These are phyloP conservation scores for Marchantia paleacea DNA, from an alignment of 225 moss, liverwort and hornwort species.

Conservation along the genomic window DNA sequence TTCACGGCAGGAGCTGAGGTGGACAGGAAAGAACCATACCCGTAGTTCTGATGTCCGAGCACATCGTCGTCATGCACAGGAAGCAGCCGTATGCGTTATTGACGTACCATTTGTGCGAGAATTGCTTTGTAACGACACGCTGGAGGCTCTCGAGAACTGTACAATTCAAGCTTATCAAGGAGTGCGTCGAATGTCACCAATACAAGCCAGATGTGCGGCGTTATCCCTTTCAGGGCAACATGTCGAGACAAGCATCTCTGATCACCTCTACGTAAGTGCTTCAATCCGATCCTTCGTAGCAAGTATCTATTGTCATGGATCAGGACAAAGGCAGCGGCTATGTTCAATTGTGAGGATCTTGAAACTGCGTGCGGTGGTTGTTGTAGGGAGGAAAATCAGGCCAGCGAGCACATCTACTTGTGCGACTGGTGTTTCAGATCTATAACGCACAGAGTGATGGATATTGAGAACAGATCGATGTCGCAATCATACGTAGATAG, in stretches of 20 bases:
- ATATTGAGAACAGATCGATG: constrained; percentile 2
- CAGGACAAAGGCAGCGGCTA: too few species aligned
- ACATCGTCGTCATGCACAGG: neutral
- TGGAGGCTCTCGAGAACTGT: constrained; percentile 10
- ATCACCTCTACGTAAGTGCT: neutral
- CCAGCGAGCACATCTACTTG: constrained; percentile 1
- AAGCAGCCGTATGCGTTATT: neutral
- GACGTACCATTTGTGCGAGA: constrained; percentile 13
- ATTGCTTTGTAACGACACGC: neutral
- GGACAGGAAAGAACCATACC: neutral
- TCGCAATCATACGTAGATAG: neutral
- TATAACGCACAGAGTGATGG: neutral
- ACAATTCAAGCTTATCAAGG: constrained; percentile 18
- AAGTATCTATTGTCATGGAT: too few species aligned
- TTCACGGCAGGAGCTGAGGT: too few species aligned
- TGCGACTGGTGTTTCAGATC: constrained; percentile 22
- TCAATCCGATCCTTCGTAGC: neutral
- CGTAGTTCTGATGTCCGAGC: neutral
- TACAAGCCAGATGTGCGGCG: constrained; percentile 17
- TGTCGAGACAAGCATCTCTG: neutral
- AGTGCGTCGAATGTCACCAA: constrained; percentile 19
- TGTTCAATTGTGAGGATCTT: neutral
- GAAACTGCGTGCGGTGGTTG: neutral
- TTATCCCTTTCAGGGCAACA: constrained; percentile 5
- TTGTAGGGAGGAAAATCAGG: constrained; percentile 7